Evolutionary conservation across 2,329 filamentous ascomycete genomes (phyloP).

Genomic region (Leptoxyphium fumago): DNA sequence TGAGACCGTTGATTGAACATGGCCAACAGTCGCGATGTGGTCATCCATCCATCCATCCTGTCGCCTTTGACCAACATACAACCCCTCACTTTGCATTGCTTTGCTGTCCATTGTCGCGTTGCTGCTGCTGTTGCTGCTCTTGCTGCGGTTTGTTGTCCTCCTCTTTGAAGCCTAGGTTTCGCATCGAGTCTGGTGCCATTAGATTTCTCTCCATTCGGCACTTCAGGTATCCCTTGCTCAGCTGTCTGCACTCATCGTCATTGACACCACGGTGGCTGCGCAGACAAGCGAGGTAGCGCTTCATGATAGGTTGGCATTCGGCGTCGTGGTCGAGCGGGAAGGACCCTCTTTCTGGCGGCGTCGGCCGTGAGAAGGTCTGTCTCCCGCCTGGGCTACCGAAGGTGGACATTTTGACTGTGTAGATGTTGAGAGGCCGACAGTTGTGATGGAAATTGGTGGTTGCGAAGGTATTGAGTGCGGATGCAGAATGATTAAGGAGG

Average conservation of each 20-base stretch:
- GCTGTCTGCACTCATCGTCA: conserved; percentile 64
- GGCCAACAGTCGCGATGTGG: too few species aligned
- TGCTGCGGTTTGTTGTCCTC: conserved; percentile 22
- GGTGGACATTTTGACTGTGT: conserved; percentile 19
- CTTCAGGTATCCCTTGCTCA: conserved; percentile 77
- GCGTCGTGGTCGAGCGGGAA: conserved; percentile 96
- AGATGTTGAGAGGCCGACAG: too few species aligned
- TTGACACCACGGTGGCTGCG: conserved; percentile 74
- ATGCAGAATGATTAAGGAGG: too few species aligned
- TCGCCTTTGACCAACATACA: too few species aligned
- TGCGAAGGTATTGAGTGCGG: too few species aligned
- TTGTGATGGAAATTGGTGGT: too few species aligned
- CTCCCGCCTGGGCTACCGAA: conserved; percentile 60
- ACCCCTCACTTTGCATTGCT: background rate
- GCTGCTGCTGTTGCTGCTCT: background rate
- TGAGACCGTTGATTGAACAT: too few species aligned
- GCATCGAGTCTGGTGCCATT: conserved; percentile 92
- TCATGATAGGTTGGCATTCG: conserved; percentile 87
- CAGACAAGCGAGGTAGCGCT: conserved; percentile 71
- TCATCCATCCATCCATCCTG: too few species aligned
- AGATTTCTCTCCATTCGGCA: conserved; percentile 96
- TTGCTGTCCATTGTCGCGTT: background rate
- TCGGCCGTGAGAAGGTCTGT: conserved; percentile 50
- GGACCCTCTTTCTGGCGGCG: conserved; percentile 76
- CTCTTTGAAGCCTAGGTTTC: conserved; percentile 69